Evolutionary conservation across 495 filamentous ascomycete species (phyloP).

Genomic region (Cetradonia linearis): DNA sequence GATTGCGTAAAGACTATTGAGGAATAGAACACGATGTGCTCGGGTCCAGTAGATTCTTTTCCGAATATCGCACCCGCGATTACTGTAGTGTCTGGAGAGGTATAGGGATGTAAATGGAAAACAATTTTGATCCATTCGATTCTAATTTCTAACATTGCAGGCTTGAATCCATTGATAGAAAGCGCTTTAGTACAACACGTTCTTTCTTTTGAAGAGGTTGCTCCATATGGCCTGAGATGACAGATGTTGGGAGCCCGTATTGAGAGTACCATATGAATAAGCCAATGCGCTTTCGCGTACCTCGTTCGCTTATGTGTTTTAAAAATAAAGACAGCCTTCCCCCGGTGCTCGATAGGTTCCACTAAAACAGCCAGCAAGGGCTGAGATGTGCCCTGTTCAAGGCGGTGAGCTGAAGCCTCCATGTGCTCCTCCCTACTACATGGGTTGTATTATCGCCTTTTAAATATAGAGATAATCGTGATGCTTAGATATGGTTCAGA

Average conservation of each 20-base stretch:
- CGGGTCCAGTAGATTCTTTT: background rate
- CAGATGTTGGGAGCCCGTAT: background rate
- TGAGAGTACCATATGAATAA: too few relatives aligned
- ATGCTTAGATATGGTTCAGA: background rate
- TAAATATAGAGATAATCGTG: conserved; percentile 6
- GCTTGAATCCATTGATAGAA: too few relatives aligned
- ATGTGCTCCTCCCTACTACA: background rate
- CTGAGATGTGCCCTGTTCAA: background rate
- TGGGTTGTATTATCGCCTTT: background rate
- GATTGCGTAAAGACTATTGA: conserved; percentile 94
- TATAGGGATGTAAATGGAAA: conserved; percentile 8
- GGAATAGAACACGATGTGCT: conserved; percentile 36
- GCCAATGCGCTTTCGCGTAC: background rate
- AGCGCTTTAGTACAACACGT: too few relatives aligned
- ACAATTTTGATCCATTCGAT: background rate
- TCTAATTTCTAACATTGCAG: background rate
- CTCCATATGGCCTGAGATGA: background rate
- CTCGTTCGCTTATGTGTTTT: background rate
- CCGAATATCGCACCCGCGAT: background rate
- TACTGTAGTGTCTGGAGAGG: background rate
- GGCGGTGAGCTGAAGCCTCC: background rate
- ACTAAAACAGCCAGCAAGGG: background rate
- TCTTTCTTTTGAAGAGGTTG: too few relatives aligned
- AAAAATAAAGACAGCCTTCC: background rate
- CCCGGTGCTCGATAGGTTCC: background rate